Base-by-base conservation (phyloP, 2,329 filamentous ascomycete species). In the Bipolaris gigantea region DNA sequence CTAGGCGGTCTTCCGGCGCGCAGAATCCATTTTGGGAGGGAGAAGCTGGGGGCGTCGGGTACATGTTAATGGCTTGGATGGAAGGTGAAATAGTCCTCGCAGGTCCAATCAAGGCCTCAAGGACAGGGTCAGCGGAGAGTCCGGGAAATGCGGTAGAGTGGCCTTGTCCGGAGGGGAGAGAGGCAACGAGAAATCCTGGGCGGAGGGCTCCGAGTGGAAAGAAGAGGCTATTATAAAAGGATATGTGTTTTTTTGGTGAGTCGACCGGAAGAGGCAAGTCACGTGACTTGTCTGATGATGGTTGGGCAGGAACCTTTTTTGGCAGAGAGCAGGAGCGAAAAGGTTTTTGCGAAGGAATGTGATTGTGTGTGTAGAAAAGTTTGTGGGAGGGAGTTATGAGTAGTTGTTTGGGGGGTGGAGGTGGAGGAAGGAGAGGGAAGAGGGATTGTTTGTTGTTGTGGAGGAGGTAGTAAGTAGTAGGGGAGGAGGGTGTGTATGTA, bases 1-100 rank as follows among this genome's bases (percentile, higher is more conserved):
- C 92, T 81, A 97, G 78, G 71, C 92, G 87, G 72, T 92, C 90
- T 82, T 96, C 90, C 38, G 92, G 91, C 43, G 73, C 66, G 64
- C 73, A 76, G 53, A 73, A 71, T 66, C 71, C 73, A 75, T 73
- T 72, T 64, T 73, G 73, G 50, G 70, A 69, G 40, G 80, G 80
- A 52, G 80, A 81, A 57, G 77, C 70, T 63, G 80, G 80, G 43
- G 80, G 80, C 53, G 80, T 81, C 47, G 76, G 79, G 61, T 79
- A 76, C 78, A 81, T 81, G 73, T 58, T 48, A 48, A 50, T 44
- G 50, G 46, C 13, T 30, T 2, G 27, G 27, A 30, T 30, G 55
- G 50, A 54, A 44, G 45, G 18, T 40, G 53, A 51, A 46, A 53
- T 59, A 58, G 70, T 75, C 73, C 73, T 74, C 63, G 69, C 61